phyloP scores from a whole-genome alignment of 371 early-diverging fungal species.

The Entomophthora muscae region DNA sequence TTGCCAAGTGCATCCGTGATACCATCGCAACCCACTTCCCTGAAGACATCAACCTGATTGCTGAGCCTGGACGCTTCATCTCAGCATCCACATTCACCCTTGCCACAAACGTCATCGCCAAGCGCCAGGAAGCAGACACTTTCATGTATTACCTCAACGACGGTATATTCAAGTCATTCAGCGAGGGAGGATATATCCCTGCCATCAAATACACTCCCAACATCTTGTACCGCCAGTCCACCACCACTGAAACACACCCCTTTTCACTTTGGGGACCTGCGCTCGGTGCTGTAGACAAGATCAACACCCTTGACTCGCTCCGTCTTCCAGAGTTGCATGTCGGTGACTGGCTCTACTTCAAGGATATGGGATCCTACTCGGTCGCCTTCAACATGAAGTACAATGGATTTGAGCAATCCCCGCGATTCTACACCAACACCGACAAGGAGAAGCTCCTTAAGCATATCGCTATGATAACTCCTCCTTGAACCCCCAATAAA shows the following conservation, averaged over 20 bases:
- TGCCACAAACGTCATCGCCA: no score
- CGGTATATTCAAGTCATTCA: conserved; percentile 95
- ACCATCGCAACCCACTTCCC: no score
- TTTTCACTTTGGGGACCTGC: conserved; percentile 93
- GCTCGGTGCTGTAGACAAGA: conserved; percentile 92
- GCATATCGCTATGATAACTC: no score
- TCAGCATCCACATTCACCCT: no score
- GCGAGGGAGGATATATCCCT: conserved; percentile 81
- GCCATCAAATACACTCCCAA: no score
- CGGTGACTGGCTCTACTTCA: conserved; percentile 92
- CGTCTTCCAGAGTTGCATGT: conserved; percentile 66
- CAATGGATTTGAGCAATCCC: conserved; percentile 80
- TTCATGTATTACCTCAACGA: no score
- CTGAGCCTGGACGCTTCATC: no score
- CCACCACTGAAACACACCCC: conserved; percentile 18
- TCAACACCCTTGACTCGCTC: conserved; percentile 33
- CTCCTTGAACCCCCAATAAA: no score
- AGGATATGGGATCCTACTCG: conserved; percentile 95
- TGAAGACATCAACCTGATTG: no score
- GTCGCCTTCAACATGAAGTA: conserved; percentile 68
- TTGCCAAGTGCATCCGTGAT: no score
- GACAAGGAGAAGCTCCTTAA: no score
- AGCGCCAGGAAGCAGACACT: no score
- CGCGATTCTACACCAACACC: conserved; percentile 73
- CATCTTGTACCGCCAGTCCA: not conserved